A percentile compares a stretch with the other conserved stretches of the same genome.
These are phyloP conservation scores for Theobroma grandiflorum DNA, from an alignment of 441 rosid species.

Conservation along the genomic window DNA sequence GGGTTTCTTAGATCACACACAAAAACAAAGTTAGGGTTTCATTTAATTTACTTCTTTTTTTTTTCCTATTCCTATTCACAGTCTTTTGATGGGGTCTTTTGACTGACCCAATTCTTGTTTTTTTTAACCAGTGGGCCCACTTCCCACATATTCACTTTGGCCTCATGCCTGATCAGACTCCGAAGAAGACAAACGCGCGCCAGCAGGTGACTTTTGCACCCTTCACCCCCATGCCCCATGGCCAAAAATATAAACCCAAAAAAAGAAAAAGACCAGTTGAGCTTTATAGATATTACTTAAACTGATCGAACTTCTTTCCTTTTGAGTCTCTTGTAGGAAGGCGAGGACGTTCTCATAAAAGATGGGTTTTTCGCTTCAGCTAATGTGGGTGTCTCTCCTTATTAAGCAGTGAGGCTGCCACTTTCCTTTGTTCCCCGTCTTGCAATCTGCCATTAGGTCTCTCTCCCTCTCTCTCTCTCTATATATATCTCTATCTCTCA, in stretches of 20 bases:
- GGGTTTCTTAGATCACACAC: constrained; percentile 26
- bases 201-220: constrained; percentile 44
- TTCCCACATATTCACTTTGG: constrained; percentile 65
- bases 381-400: constrained; percentile 47
- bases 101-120: constrained; percentile 22
- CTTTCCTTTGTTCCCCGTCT: neutral
- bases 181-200: constrained; percentile 48
- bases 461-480: neutral
- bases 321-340: constrained; percentile 38
- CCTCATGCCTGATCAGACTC: constrained; percentile 53
- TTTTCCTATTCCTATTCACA: neutral
- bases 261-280: too few species aligned
- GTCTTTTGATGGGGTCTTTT: constrained; percentile 20
- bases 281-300: neutral
- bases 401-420: constrained; percentile 24
- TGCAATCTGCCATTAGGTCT: constrained; percentile 12
- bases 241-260: neutral
- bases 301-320: too few species aligned
- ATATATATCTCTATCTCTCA: neutral
- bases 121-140: constrained; percentile 60
- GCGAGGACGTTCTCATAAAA: constrained; percentile 47
- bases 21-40: constrained; percentile 22
- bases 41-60: constrained; percentile 5
- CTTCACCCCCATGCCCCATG: neutral
- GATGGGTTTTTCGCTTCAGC: constrained; percentile 50